Conservation (phyloP, 441 rosid genomes). For the Gossypium trilobum region DNA sequence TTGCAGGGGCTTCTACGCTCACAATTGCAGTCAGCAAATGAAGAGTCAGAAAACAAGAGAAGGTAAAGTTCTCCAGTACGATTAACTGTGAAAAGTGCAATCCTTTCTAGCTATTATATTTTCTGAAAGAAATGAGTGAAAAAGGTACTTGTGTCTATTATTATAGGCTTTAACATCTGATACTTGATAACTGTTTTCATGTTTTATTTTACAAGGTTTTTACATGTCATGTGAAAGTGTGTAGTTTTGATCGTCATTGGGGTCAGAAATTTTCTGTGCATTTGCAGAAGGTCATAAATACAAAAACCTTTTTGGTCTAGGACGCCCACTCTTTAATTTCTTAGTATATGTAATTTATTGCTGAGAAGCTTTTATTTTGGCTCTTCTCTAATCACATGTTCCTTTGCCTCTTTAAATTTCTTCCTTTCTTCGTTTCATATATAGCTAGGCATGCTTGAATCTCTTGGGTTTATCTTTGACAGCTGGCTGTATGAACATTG, state of each 20-base stretch:
- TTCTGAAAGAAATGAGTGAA: neutral
- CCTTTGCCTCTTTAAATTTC: neutral
- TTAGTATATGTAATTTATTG: neutral
- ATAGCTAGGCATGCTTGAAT: neutral
- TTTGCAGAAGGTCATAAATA: neutral
- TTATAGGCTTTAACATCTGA: neutral
- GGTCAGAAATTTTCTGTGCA: neutral
- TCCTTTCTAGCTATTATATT: neutral
- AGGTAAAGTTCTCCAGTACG: constrained; percentile 34
- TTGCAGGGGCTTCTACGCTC: constrained; percentile 74
- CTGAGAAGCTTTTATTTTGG: neutral
- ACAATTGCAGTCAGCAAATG: constrained; percentile 83
- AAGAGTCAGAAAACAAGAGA: constrained; percentile 59
- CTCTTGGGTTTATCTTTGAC: neutral
- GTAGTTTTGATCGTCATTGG: neutral
- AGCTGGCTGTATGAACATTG: neutral
- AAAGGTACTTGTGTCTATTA: neutral
- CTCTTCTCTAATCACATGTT: neutral
- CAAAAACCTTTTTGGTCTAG: neutral
- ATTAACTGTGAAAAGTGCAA: neutral
- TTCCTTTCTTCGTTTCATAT: neutral
- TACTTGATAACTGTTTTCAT: neutral
- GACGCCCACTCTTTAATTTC: neutral
- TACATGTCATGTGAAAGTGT: neutral
- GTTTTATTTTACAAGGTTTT: neutral